A percentile compares a stretch with the other conserved stretches of the same genome.
Evolutionary conservation across 2,329 filamentous ascomycete species (phyloP).

Genomic region (Fusarium drepaniforme): DNA sequence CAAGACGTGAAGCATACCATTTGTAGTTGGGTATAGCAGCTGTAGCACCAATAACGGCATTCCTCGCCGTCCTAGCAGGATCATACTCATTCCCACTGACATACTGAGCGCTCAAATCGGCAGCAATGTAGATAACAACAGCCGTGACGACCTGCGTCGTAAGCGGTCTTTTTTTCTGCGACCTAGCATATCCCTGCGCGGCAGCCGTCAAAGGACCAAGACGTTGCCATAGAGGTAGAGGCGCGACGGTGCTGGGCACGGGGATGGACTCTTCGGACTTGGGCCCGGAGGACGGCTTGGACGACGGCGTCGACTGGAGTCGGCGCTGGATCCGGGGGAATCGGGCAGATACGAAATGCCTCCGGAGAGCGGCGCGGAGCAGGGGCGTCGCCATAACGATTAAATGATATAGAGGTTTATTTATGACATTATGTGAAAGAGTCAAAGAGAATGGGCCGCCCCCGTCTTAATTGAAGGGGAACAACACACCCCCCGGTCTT

Average conservation of each 20-base stretch:
- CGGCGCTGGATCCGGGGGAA: slow-evolving; percentile 32
- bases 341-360: slow-evolving; percentile 14
- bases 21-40: slow-evolving; percentile 83
- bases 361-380: slow-evolving; percentile 32
- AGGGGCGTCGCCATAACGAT: slow-evolving; percentile 34
- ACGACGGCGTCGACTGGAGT: slow-evolving; percentile 25
- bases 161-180: slow-evolving; percentile 79
- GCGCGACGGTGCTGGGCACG: slow-evolving; percentile 33
- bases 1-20: slow-evolving; percentile 68
- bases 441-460: slow-evolving; percentile 3
- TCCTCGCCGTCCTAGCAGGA: slow-evolving; percentile 74
- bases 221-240: slow-evolving; percentile 65
- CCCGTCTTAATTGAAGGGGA: not conserved
- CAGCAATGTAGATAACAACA: slow-evolving; percentile 82
- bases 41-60: slow-evolving; percentile 79
- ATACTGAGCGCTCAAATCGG: slow-evolving; percentile 82
- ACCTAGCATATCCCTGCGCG: slow-evolving; percentile 73
- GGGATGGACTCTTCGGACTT: slow-evolving; percentile 36
- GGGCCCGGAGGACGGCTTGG: not conserved
- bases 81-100: slow-evolving; percentile 76
- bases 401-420: not conserved
- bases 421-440: slow-evolving; percentile 12
- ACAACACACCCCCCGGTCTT: not conserved
- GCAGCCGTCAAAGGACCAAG: slow-evolving; percentile 68
- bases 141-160: slow-evolving; percentile 83